Percentiles rank a stretch among this genome's conserved stretches.
Conservation (phyloP, 345 rosid genomes). For the Raphanus raphanistrum region DNA sequence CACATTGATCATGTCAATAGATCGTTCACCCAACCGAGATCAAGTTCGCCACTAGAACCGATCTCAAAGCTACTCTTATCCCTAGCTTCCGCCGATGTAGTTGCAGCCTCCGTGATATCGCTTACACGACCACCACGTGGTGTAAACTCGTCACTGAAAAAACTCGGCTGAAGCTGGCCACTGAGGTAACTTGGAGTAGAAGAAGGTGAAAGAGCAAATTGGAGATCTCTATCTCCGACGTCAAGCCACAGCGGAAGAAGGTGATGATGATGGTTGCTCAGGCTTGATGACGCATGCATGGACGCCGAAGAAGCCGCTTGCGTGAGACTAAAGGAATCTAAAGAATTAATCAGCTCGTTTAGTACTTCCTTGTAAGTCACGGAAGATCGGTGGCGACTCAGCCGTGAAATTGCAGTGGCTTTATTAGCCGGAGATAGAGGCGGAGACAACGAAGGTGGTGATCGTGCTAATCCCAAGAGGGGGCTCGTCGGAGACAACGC, state of each 20-base stretch:
- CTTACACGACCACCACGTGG: constrained; percentile 26
- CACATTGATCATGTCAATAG: constrained; percentile 55
- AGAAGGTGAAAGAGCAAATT: constrained; percentile 61
- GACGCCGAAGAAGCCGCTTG: constrained; percentile 37
- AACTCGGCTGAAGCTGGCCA: constrained; percentile 8
- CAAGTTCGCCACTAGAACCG: constrained; percentile 52
- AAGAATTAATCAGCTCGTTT: constrained; percentile 53
- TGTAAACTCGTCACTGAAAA: constrained; percentile 22
- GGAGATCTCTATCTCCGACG: constrained; percentile 36
- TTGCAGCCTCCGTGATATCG: constrained; percentile 20
- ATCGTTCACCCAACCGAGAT: constrained; percentile 93
- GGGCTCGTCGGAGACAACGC: constrained; percentile 66
- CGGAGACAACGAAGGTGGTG: constrained; percentile 54
- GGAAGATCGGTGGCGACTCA: constrained; percentile 22
- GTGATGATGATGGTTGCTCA: constrained; percentile 14
- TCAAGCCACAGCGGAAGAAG: constrained; percentile 52
- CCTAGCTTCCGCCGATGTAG: constrained; percentile 22
- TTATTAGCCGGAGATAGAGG: constrained; percentile 69
- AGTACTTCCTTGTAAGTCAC: constrained; percentile 40
- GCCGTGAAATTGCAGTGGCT: constrained; percentile 22
- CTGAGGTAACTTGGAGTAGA: constrained; percentile 44
- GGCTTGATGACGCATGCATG: constrained; percentile 16
- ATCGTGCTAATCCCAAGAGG: constrained; percentile 54
- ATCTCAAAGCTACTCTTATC: constrained; percentile 26
- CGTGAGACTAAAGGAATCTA: constrained; percentile 53